Conservation (phyloP, 345 rosid genomes). For the Excoecaria agallocha region DNA sequence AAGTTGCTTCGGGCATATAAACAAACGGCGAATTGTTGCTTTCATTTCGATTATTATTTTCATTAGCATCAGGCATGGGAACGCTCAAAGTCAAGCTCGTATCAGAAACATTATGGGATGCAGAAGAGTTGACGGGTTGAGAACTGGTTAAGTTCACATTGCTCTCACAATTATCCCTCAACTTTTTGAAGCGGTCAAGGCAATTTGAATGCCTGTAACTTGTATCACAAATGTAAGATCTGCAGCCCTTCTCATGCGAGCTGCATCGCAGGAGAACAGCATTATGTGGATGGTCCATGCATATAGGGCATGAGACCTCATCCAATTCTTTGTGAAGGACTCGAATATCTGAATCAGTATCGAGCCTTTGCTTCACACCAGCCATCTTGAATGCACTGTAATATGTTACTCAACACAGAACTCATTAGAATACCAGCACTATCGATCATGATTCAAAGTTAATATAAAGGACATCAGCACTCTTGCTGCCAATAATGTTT, state of each 20-base stretch:
- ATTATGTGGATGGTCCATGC: conserved; percentile 99
- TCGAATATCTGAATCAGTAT: conserved; percentile 65
- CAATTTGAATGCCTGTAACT: conserved; percentile 93
- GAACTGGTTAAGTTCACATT: conserved; percentile 35
- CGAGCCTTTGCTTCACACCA: conserved; percentile 80
- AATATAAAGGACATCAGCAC: conserved; percentile 9
- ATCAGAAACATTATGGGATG: conserved; percentile 33
- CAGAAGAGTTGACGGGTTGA: conserved; percentile 30
- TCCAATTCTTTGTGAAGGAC: conserved; percentile 78
- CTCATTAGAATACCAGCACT: conserved; percentile 41
- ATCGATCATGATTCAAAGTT: conserved; percentile 10
- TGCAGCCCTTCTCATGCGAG: conserved; percentile 90
- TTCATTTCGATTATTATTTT: conserved; percentile 25
- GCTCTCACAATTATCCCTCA: conserved; percentile 43
- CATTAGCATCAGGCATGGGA: conserved; percentile 31
- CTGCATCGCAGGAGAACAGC: conserved; percentile 88
- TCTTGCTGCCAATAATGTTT: neutral
- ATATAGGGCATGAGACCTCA: conserved; percentile 89
- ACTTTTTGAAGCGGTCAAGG: conserved; percentile 77
- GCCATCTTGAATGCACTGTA: conserved; percentile 89
- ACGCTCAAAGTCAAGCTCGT: conserved; percentile 37
- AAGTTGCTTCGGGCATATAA: conserved; percentile 25
- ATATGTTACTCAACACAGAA: conserved; percentile 66
- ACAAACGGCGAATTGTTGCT: conserved; percentile 17
- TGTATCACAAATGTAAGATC: conserved; percentile 86